Conservation (phyloP, 2,329 filamentous ascomycete species). For the Penicillium nordicum region DNA sequence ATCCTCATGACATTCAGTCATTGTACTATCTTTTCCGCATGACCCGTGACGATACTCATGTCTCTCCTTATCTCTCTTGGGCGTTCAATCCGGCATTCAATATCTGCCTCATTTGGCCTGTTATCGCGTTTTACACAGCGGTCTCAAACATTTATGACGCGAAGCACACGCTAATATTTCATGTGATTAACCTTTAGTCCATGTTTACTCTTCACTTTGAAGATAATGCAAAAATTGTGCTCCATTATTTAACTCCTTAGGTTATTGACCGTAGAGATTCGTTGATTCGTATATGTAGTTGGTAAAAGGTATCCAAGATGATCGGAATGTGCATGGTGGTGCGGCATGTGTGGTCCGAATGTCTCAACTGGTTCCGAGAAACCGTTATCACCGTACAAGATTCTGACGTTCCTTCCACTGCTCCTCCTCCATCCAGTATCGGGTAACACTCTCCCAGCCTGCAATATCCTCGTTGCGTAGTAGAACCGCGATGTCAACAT, state of each 20-base stretch:
- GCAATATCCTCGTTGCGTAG: slow-evolving; percentile 45
- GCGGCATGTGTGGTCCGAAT: neutral
- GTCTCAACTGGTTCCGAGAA: neutral
- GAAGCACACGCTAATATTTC: slow-evolving; percentile 3
- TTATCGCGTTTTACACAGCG: neutral
- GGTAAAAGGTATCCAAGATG: neutral
- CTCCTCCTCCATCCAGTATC: slow-evolving; percentile 48
- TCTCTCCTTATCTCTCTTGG: slow-evolving; percentile 17
- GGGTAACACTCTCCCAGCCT: slow-evolving; percentile 46
- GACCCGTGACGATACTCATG: slow-evolving; percentile 20
- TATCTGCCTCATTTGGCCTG: neutral
- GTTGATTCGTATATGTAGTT: neutral
- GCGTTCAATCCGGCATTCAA: slow-evolving; percentile 1
- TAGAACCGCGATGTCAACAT: slow-evolving; percentile 48
- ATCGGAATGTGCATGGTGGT: slow-evolving; percentile 3
- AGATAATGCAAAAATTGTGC: slow-evolving; percentile 5
- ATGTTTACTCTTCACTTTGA: neutral
- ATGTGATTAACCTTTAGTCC: slow-evolving; percentile 12
- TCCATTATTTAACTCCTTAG: neutral
- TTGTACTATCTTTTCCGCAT: slow-evolving; percentile 21
- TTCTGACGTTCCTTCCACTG: slow-evolving; percentile 39
- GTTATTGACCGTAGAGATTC: neutral
- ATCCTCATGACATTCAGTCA: slow-evolving; percentile 16
- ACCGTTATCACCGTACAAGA: slow-evolving; percentile 8
- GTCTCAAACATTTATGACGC: slow-evolving; percentile 2